Conservation (phyloP, 495 filamentous ascomycete species). For the Elaphomyces granulatus region DNA sequence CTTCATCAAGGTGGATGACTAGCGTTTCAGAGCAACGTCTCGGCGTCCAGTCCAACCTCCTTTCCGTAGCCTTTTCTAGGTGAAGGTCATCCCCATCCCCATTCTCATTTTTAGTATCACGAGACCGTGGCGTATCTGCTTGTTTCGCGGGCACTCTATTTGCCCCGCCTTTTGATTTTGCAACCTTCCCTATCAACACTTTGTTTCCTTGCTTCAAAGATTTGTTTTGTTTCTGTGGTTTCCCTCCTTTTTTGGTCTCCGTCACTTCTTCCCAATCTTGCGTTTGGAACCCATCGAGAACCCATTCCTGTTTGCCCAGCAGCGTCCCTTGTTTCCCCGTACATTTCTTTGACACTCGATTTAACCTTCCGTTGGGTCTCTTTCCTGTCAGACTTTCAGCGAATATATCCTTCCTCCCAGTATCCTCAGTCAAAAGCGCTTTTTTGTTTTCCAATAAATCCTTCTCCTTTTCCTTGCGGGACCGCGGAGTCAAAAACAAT, state of each 20-base stretch:
- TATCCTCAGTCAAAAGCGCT: neutral
- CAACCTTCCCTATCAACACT: conserved; percentile 16
- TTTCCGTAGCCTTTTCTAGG: conserved; percentile 22
- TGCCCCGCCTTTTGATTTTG: conserved; percentile 15
- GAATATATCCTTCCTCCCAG: neutral
- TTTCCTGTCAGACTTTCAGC: neutral
- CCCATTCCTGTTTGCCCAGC: neutral
- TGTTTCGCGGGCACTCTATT: conserved; percentile 10
- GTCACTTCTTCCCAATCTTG: conserved; percentile 10
- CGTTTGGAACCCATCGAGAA: conserved; percentile 1
- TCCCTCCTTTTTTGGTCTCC: conserved; percentile 10
- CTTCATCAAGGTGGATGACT: conserved; percentile 6
- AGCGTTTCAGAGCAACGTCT: conserved; percentile 11
- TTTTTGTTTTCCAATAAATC: conserved; percentile 4
- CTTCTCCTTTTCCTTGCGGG: conserved; percentile 2
- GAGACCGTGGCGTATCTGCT: neutral
- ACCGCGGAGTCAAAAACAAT: conserved; percentile 9
- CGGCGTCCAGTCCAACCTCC: conserved; percentile 33
- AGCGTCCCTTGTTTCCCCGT: neutral
- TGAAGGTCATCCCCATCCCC: conserved; percentile 16
- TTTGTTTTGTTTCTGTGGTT: conserved; percentile 1
- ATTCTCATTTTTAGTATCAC: conserved; percentile 4
- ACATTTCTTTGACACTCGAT: neutral
- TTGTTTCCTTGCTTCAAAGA: neutral
- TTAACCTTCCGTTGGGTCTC: neutral